Base-by-base conservation (phyloP, 345 rosid genomes). In the Pseudoturritis turrita region DNA sequence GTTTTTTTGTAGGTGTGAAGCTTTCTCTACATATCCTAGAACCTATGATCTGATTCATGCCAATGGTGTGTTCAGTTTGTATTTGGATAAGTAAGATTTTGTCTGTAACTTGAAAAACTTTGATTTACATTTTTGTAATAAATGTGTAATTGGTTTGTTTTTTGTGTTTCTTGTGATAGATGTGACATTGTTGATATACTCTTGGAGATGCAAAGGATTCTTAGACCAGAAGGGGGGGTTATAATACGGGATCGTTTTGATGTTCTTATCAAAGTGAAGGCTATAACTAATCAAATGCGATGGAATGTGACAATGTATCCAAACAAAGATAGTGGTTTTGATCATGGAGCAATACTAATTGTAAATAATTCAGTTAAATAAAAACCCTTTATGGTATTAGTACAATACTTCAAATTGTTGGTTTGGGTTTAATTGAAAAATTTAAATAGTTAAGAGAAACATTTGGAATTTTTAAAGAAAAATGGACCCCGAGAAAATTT, bases 41-140 rank as follows among this genome's bases (percentile, higher is more conserved):
- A 60, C 83, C 1, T 86, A 88, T 46, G 91, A 86, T 70, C 44
- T 88, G 70, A 75, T 86, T 19, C 90, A 83, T 65, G 87, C 94
- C 46, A 39, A 78, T 75, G 88, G 85, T 26, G 43, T 89, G 26
- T 87, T 89, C 77, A 80, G 89, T 68, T 59, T 83, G 79, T 89
- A 87, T 59, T 69, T 70, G 70, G 62, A 81, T 83, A 89, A 87
- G 91, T 91, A 78, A 87, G 87, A 54, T 46, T 50, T n/a, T 23
- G 25, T 37, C n/a, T 28, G 0, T 61, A 17, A 44, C 18, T 51
- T 18, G 13, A 53, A 21, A 33, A 44, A n/a, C 40, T 12, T 62
- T 51, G 41, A 49, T 60, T 49, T 18, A 47, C 23, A 47, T 49
- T 60, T 37, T 60, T 17, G 50, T 44, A 2, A 33, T n/a, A 22